These are phyloP conservation scores for Phytopythium montanum DNA, from an alignment of 352 stramenopile genomes.

Conservation along the genomic window DNA sequence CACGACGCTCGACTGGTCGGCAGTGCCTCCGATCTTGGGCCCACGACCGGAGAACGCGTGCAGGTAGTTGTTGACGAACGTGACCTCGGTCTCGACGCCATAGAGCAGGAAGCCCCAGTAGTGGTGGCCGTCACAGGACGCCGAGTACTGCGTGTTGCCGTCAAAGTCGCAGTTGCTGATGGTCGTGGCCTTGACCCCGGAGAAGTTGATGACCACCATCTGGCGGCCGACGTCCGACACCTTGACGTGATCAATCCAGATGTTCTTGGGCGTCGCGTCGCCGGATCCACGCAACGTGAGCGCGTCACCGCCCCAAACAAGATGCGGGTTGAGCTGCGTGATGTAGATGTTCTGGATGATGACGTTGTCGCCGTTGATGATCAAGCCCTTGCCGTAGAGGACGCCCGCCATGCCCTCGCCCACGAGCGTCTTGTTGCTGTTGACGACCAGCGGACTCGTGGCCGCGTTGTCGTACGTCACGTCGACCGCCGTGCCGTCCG, in stretches of 20 bases:
- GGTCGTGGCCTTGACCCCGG: slow-evolving; percentile 27
- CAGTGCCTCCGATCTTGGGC: slow-evolving; percentile 27
- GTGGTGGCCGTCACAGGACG: slow-evolving; percentile 35
- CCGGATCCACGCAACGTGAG: slow-evolving; percentile 11
- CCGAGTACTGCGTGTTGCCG: slow-evolving; percentile 18
- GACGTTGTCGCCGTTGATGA: slow-evolving; percentile 33
- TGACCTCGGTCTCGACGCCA: slow-evolving; percentile 19
- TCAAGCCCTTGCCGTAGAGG: slow-evolving; percentile 36
- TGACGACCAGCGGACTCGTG: slow-evolving; percentile 17
- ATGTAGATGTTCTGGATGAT: slow-evolving; percentile 61
- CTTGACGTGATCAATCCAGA: slow-evolving; percentile 38
- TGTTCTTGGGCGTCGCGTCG: slow-evolving; percentile 13
- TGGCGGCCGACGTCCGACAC: slow-evolving; percentile 24
- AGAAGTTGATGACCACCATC: slow-evolving; percentile 35
- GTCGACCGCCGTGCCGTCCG: slow-evolving; percentile 16
- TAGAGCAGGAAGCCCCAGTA: slow-evolving; percentile 36
- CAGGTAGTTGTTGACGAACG: slow-evolving; percentile 30
- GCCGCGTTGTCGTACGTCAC: slow-evolving; percentile 24
- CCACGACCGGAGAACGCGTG: slow-evolving; percentile 29
- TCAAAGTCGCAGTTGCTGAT: slow-evolving; percentile 44
- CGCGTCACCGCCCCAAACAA: too few species aligned
- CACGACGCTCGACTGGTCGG: slow-evolving; percentile 19
- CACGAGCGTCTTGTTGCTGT: slow-evolving; percentile 41
- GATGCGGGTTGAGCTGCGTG: slow-evolving; percentile 46
- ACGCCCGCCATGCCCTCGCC: slow-evolving; percentile 30